Evolutionary conservation across 768 basidiomycete species (phyloP), one percentile per base, ranked within the genome.

Genomic region (Hygrophorus pudorinus): DNA sequence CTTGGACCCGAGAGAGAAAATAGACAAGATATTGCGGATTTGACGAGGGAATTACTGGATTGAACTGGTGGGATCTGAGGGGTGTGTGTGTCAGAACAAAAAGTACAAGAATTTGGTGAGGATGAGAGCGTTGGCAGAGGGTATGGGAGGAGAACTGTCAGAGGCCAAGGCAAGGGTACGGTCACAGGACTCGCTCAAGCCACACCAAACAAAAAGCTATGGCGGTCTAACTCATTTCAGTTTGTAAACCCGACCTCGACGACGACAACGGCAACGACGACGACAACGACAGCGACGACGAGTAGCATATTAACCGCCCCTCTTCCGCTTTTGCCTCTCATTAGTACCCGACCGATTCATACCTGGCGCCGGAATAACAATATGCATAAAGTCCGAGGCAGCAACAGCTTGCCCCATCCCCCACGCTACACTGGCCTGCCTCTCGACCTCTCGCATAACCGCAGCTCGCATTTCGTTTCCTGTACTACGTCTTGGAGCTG

Each of bases 371-470:
- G 70, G 66, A 40, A 79, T 58, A 9, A 56, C 53, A 21, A 76
- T 59, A 36, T 64, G 64, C 66, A 78, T 65, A 41, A 70, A 81
- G 55, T 82, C 80, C 48, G 61, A 67, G n/a, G 80, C 79, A 27
- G 72, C 77, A 11, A 65, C 57, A 0, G 73, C 79, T 11, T 49
- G 49, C 4, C 34, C 34, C 45, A 64, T 56, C 16, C 59, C 71
- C 79, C 81, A 84, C 5, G 76, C 70, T 49, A 65, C 65, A 32
- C 65, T 77, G n/a, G 79, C 81, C 52, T 81, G 78, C 12, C 70
- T 58, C 54, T 78, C 75, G 33, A 84, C 75, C 53, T 84, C 81
- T 12, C 63, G 59, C 33, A 81, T 72, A 32, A 79, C 61, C n/a
- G 61, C 62, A 45, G 24, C 24, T 24, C 24, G 24, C 24, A 24